Evolutionary conservation across 2,329 filamentous ascomycete species (phyloP).

Genomic region (Cladosporium sp.): DNA sequence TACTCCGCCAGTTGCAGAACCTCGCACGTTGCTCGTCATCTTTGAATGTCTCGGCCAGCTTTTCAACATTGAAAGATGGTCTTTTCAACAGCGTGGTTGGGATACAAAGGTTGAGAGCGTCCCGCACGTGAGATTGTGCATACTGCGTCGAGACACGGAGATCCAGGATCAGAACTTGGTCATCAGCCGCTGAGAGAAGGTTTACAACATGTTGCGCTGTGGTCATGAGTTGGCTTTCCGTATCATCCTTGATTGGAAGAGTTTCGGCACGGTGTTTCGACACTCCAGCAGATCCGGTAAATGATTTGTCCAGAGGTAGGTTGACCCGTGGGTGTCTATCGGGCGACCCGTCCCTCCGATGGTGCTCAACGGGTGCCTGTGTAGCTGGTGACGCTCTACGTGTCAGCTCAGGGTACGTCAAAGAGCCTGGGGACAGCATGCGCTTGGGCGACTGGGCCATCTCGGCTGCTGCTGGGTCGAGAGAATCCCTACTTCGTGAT

Average conservation of each 20-base stretch:
- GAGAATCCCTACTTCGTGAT: constrained; percentile 17
- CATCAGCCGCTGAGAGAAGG: constrained; percentile 42
- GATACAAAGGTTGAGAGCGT: constrained; percentile 89
- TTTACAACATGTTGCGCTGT: constrained; percentile 47
- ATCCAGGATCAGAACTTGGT: constrained; percentile 69
- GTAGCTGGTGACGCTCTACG: constrained; percentile 45
- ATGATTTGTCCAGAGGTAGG: constrained; percentile 25
- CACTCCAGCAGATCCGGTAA: constrained; percentile 14
- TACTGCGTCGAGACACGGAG: constrained; percentile 83
- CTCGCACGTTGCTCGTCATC: constrained; percentile 61
- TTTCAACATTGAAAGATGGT: constrained; percentile 82
- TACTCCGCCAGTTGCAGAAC: constrained; percentile 72
- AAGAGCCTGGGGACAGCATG: constrained; percentile 42
- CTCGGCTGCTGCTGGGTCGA: constrained; percentile 26
- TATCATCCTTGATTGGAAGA: constrained; percentile 34
- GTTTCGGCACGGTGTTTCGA: constrained; percentile 42
- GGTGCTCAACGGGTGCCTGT: constrained; percentile 32
- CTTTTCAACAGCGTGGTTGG: constrained; percentile 90
- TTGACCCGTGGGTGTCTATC: constrained; percentile 22
- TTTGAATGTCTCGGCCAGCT: constrained; percentile 81
- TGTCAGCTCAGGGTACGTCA: constrained; percentile 38
- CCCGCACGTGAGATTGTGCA: constrained; percentile 65
- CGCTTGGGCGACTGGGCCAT: constrained; percentile 43
- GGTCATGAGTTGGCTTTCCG: constrained; percentile 37
- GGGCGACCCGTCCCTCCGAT: constrained; percentile 29